Conservation (phyloP, 1,284 basidiomycete species). For the Cutaneotrichosporon spelunceum region DNA sequence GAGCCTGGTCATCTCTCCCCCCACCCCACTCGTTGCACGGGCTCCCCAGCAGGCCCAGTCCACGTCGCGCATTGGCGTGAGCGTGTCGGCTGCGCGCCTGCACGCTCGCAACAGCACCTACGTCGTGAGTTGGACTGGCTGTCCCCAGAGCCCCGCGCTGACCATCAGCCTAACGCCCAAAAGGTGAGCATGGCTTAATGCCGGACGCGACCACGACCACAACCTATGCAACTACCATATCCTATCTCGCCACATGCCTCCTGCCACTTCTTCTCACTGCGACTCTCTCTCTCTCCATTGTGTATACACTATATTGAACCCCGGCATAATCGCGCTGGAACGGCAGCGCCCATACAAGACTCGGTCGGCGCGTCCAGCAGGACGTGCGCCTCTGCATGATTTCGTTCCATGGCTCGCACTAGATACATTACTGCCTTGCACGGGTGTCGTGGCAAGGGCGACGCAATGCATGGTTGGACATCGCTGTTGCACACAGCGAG, state of each 20-base stretch:
- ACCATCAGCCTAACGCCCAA: conserved; percentile 23
- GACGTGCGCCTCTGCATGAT: conserved; percentile 6
- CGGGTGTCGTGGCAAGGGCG: not conserved
- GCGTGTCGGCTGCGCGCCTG: conserved; percentile 22
- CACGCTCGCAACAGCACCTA: conserved; percentile 27
- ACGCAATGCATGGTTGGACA: not conserved
- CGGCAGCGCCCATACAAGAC: conserved; percentile 5
- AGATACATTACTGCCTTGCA: conserved; percentile 3
- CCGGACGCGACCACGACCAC: not conserved
- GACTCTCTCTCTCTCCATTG: not conserved
- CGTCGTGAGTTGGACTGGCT: conserved; percentile 24
- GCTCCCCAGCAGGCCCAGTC: conserved; percentile 21
- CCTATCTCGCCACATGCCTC: not conserved
- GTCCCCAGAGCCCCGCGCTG: not conserved
- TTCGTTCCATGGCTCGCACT: not conserved
- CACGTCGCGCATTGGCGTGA: conserved; percentile 26
- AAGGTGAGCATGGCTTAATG: conserved; percentile 25
- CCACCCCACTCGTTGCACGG: conserved; percentile 46
- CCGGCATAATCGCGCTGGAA: conserved; percentile 7
- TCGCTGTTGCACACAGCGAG: not conserved
- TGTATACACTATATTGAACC: conserved; percentile 8
- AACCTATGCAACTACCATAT: not conserved
- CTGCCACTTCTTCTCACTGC: not conserved
- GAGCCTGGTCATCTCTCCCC: conserved; percentile 42
- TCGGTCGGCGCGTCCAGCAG: conserved; percentile 1